Base-by-base conservation (phyloP, 2,329 filamentous ascomycete species). In the Epichloe hybrida region DNA sequence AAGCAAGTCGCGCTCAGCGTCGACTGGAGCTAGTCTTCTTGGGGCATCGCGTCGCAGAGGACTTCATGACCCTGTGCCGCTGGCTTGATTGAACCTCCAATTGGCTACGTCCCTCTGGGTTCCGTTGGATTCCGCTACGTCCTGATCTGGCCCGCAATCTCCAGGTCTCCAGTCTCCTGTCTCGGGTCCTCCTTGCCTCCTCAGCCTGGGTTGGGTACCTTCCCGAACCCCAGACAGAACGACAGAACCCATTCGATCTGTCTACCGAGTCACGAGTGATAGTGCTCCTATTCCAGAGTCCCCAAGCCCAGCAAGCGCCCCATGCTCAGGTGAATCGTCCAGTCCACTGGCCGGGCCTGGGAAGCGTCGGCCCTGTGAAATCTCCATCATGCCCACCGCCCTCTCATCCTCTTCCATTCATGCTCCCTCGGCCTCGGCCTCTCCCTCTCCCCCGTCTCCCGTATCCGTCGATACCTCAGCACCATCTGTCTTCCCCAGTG, bases 331-430 rank as follows among this genome's bases (percentile, higher is more conserved):
- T 49, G 36, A 49, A 49, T 46, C 36, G 38, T 21, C 17, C 20
- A 35, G 37, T 46, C 36, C 35, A 49, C 27, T 23, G 20, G 38
- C 37, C 34, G 38, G 35, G 49, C 42, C 46, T 51, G 50, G 38
- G 35, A 51, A 51, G 49, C 42, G 47, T 46, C 37, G 35, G 34
- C 40, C 48, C 44, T 27, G 40, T 48, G 49, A 50, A 44, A 44
- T 46, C 44, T 44, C 42, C 53, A 46, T 55, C 47, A 56, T 56
- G 55, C 50, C 51, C 50, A 36, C 50, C 23, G 42, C 39, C 35
- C 35, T 46, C 39, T 51, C 49, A 21, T 23, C 36, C 37, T 34
- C 46, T 36, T 20, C 38, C 34, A 27, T 27, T 21, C 37, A 21
- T 38, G 20, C 49, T 46, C 27, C 44, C 27, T 42, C 41, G 46